These are phyloP conservation scores for Pseudoscleropodium purum DNA, from an alignment of 225 moss, liverwort and hornwort genomes.

Conservation along the genomic window DNA sequence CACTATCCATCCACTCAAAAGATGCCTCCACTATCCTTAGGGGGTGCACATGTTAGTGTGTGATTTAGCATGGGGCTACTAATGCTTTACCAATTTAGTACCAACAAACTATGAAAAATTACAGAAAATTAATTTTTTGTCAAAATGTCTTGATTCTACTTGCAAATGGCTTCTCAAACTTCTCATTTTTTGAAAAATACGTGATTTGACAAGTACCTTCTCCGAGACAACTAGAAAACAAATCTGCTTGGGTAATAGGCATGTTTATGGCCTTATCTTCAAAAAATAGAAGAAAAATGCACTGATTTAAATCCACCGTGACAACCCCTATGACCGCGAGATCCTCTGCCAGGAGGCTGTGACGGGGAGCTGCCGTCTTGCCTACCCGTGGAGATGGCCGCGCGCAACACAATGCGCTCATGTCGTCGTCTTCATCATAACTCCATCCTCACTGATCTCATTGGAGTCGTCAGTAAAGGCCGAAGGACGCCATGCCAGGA, in stretches of 20 bases:
- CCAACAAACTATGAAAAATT: not conserved
- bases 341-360: no score
- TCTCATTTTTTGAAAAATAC: not conserved
- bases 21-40: no score
- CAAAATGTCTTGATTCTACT: not conserved
- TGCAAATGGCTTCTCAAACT: not conserved
- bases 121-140: not conserved
- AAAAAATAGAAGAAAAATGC: not conserved
- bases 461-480: not conserved
- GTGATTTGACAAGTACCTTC: not conserved
- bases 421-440: not conserved
- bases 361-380: not conserved
- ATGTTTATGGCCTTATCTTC: not conserved
- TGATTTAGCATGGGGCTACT: not conserved
- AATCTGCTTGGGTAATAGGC: not conserved
- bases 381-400: not conserved
- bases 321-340: not conserved
- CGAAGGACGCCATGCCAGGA: not conserved
- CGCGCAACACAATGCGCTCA: not conserved
- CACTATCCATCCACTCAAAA: no score
- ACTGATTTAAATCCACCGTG: not conserved
- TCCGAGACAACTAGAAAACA: not conserved
- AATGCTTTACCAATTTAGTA: not conserved
- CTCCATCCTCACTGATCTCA: not conserved
- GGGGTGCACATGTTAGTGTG: rapidly evolving